phyloP scores from a whole-genome alignment of 1,284 basidiomycete species.

The Phylloporus gajari region DNA sequence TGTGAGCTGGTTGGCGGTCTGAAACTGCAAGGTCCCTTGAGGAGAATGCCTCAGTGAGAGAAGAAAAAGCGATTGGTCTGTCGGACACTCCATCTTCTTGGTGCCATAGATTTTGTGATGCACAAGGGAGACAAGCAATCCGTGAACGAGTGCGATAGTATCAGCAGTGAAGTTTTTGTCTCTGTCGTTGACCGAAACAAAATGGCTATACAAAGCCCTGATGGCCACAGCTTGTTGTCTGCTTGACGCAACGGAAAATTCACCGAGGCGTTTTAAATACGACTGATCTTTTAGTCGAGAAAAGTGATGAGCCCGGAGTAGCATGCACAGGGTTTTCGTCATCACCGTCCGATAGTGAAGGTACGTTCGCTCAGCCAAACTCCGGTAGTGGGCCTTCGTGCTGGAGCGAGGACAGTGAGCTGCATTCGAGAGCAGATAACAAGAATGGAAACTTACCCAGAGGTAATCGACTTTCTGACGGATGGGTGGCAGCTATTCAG shows the following conservation, averaged over 20 bases:
- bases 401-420: neutral
- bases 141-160: neutral
- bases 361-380: neutral
- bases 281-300: conserved; percentile 11
- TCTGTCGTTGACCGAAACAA: neutral
- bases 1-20: conserved; percentile 5
- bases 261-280: neutral
- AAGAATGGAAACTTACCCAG: neutral
- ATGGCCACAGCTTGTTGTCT: neutral
- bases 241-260: conserved; percentile 1
- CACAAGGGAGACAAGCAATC: conserved; percentile 9
- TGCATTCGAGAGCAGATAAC: neutral
- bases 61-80: conserved; percentile 3
- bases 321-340: conserved; percentile 9
- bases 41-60: neutral
- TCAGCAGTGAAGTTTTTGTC: neutral
- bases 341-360: neutral
- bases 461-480: conserved; percentile 8
- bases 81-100: conserved; percentile 15
- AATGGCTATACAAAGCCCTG: neutral
- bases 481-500: conserved; percentile 16
- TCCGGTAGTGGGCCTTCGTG: conserved; percentile 14
- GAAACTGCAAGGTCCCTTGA: conserved; percentile 5
- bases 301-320: conserved; percentile 7
- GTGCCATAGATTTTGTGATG: conserved; percentile 9